phyloP scores from a whole-genome alignment of 192 early-diverging fungal species.

The Lunasporangiospora selenospora region DNA sequence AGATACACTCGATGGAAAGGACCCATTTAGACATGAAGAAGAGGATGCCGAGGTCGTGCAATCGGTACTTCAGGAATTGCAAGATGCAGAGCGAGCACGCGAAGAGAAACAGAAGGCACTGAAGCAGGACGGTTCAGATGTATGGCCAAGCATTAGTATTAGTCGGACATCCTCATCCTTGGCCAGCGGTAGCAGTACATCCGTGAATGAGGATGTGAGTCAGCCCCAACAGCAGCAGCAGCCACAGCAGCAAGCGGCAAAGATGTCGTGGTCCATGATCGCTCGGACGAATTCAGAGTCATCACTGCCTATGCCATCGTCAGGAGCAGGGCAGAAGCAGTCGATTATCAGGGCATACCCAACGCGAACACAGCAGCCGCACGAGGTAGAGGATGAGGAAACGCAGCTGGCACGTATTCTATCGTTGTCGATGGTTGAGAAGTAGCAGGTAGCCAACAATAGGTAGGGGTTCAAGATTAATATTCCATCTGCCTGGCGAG shows the following conservation, averaged over 20 bases:
- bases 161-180: background rate
- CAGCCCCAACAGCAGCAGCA: no score
- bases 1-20: background rate
- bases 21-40: background rate
- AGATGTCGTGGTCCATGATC: constrained; percentile 42
- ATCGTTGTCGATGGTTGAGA: constrained; percentile 40
- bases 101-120: background rate
- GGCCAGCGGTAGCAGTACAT: no score
- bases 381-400: constrained; percentile 40
- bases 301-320: background rate
- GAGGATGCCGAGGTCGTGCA: constrained; percentile 32
- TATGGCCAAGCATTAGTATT: constrained; percentile 21
- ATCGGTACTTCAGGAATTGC: constrained; percentile 23
- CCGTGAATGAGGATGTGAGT: no score
- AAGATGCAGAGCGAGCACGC: constrained; percentile 1
- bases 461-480: no score
- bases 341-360: constrained; percentile 27
- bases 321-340: background rate
- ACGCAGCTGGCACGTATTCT: constrained; percentile 39
- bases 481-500: no score
- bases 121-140: background rate
- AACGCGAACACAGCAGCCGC: constrained; percentile 4
- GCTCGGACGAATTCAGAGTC: constrained; percentile 14
- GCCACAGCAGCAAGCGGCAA: background rate
- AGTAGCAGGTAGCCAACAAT: no score